Evolutionary conservation across 352 stramenopile genomes (phyloP).

Genomic region (Globisporangium nagaii): DNA sequence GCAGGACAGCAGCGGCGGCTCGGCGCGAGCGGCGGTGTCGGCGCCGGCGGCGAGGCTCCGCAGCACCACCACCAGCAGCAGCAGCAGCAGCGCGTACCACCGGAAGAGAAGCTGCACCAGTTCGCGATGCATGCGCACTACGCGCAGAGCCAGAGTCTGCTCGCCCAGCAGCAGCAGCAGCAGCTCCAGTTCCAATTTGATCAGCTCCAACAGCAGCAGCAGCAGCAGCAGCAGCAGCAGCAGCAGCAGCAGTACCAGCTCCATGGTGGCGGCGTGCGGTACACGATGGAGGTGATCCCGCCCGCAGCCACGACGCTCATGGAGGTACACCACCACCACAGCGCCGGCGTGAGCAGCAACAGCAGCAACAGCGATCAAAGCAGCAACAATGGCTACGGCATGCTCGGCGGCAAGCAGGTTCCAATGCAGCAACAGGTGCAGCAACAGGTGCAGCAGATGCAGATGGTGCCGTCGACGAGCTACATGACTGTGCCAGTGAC

Average conservation of each 20-base stretch:
- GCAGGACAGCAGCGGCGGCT: conserved; percentile 13
- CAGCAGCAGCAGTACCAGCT: conserved; percentile 4
- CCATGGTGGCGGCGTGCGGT: conserved; percentile 3
- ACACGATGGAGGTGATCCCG: conserved; percentile 4
- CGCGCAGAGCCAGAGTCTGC: background rate
- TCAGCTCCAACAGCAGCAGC: conserved; percentile 14
- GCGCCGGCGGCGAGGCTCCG: conserved; percentile 33
- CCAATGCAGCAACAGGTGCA: conserved; percentile 25
- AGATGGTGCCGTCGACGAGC: conserved; percentile 3
- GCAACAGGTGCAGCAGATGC: conserved; percentile 8
- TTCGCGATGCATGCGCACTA: conserved; percentile 26
- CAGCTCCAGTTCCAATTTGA: conserved; percentile 24
- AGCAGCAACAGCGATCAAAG: background rate
- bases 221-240: conserved; percentile 8
- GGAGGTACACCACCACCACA: conserved; percentile 9
- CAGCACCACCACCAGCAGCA: conserved; percentile 25
- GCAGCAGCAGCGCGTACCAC: conserved; percentile 20
- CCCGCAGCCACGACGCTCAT: conserved; percentile 1
- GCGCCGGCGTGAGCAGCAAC: background rate
- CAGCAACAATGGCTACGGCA: background rate
- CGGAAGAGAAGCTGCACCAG: conserved; percentile 35
- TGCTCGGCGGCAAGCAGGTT: conserved; percentile 13
- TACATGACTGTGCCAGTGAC: background rate
- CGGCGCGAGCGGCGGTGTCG: conserved; percentile 21
- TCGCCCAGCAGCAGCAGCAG: conserved; percentile 10